Evolutionary conservation across 116 monocot genomes (phyloP), one percentile per base, ranked within the genome.

Genomic region (Iris pallida): DNA sequence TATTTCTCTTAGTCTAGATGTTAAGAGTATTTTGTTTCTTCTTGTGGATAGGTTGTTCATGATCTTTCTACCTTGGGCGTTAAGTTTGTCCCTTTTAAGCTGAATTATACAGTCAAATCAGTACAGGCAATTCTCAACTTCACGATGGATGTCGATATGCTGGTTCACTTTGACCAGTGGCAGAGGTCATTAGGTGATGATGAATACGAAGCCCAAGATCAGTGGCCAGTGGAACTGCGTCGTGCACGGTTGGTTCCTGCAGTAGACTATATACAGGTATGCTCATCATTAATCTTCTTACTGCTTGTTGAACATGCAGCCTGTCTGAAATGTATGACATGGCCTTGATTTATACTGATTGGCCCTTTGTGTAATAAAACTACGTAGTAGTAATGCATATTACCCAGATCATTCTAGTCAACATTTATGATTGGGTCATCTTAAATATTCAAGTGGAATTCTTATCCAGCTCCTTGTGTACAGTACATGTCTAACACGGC

Each of bases 81-180:
- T 46, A 82, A 83, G 17, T 40, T 88, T 17, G 80, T 91, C 12
- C 95, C 95, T 47, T 95, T 88, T 75, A 77, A 95, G 71, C 73
- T 95, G 63, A 86, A 88, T 17, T 95, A 95, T 64, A 83, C 81
- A 0, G 82, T 95, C 14, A 66, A 77, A 66, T 73, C 81, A 55
- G 95, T 86, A 19, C 90, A 95, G 68, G 76, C 85, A 16, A 80
- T 88, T 47, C 81, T 90, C 41, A 95, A 90, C 61, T 88, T 95
- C 55, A 95, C 95, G 14, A 90, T 95, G 95, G 95, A 95, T 64
- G 88, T 91, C 9, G 95, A 95, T 54, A 86, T 91, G 88, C 73
- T 88, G 43, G 60, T 88, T 9, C 88, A 95, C 66, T 95, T 95
- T 66, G 95, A 95, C 73, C 80, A 75, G 20, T 95, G 95, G 95